Conservation (phyloP, 331 rosid genomes). For the Erythrophleum ivorense region DNA sequence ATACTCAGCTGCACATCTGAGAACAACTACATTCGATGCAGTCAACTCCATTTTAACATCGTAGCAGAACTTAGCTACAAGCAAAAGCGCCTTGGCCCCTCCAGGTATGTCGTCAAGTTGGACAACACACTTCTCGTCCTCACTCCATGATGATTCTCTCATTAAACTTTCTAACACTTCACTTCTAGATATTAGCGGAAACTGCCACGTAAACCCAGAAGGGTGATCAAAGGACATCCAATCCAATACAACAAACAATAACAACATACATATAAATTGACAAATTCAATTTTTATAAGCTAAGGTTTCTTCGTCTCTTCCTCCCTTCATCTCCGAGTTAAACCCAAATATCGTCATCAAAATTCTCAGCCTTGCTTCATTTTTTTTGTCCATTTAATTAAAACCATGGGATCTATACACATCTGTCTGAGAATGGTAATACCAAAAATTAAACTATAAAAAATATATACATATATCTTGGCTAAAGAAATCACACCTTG, state of each 20-base stretch:
- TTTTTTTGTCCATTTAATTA: neutral
- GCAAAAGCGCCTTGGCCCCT: conserved; percentile 74
- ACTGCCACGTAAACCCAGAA: conserved; percentile 52
- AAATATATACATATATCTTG: neutral
- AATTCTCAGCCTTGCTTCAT: neutral
- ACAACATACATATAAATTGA: neutral
- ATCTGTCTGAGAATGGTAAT: neutral
- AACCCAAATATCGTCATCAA: neutral
- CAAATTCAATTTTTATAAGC: neutral
- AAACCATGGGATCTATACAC: neutral
- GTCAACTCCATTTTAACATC: conserved; percentile 83
- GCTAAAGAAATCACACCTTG: conserved; percentile 61
- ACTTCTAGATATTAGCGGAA: conserved; percentile 86
- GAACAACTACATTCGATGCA: conserved; percentile 64
- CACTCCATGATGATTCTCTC: conserved; percentile 48
- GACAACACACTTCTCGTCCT: conserved; percentile 58
- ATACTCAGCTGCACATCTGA: conserved; percentile 80
- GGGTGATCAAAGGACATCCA: too few relatives aligned
- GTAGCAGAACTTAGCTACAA: conserved; percentile 77
- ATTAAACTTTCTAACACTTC: conserved; percentile 64
- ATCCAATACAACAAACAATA: too few relatives aligned
- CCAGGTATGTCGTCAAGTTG: conserved; percentile 85
- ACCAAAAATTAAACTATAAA: neutral
- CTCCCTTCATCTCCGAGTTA: neutral
- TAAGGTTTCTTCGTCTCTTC: neutral